Base-by-base conservation (phyloP, 2,329 filamentous ascomycete species). In the Meredithiella fracta region DNA sequence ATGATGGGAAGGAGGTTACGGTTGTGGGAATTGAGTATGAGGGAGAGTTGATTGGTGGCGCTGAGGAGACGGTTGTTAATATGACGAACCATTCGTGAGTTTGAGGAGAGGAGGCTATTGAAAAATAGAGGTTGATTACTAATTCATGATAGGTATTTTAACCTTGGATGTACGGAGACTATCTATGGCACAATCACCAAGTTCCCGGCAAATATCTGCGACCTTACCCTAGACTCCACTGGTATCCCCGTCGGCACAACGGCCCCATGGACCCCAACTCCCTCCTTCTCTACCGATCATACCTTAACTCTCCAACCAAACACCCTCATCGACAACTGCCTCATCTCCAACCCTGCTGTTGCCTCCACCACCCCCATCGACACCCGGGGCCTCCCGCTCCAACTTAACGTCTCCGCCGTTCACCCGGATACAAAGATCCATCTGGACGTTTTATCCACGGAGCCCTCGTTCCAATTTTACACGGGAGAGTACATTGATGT, bases 401-500 rank as follows among this genome's bases (percentile, higher is more conserved):
- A 73, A 57, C 80, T 77, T 58, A 78, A 91, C 49, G 79, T 86
- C 49, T 72, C 78, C 23, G 85, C 92, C 58, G 78, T 77, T 67
- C 87, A 96, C 67, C 79, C 87, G 4, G 73, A 73, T 52, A 84
- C 82, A 26, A 79, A 80, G 60, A 75, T 96, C 61, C 84, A 94
- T 66, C 79, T 97, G 52, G 86, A 96, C 68, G 84, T 95, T 4
- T 73, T 81, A 64, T 92, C 86, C 72, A 97, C 91, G 0, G 91
- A 97, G 73, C 92, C 92, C 0, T 86, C 88, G 0, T 97, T 96
- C 74, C 91, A 97, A 68, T 94, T 96, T 71, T 97, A 97, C 70
- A 94, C 89, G 0, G 92, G 91, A 61, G 83, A 86, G 65, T 83
- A 82, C 65, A 89, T 94, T 61, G 72, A 92, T 63, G 83, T 94